phyloP scores from a whole-genome alignment of 192 early-diverging fungal genomes.

The Entomortierella beljakovae region DNA sequence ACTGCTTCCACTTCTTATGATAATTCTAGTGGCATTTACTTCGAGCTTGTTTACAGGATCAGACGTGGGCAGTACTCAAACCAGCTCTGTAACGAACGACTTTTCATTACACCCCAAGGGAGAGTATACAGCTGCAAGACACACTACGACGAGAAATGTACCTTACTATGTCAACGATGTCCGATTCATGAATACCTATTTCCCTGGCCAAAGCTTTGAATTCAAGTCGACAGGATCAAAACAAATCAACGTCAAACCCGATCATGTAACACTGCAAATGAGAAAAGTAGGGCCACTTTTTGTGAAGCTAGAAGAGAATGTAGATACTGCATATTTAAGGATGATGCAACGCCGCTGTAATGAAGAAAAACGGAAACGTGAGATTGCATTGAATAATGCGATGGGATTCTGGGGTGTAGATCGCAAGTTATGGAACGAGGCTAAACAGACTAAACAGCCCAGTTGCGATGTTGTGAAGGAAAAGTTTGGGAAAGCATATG shows the following conservation, averaged over 20 bases:
- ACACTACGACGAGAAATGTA: slow-evolving; percentile 71
- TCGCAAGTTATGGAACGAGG: slow-evolving; percentile 69
- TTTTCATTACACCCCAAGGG: slow-evolving; percentile 73
- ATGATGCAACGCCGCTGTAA: slow-evolving; percentile 74
- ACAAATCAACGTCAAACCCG: slow-evolving; percentile 25
- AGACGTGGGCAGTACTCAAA: slow-evolving; percentile 2
- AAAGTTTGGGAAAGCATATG: slow-evolving; percentile 31
- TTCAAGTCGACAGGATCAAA: slow-evolving; percentile 20
- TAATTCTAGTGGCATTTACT: slow-evolving; percentile 81
- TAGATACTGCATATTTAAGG: slow-evolving; percentile 78
- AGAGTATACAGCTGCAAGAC: slow-evolving; percentile 61
- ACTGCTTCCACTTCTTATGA: slow-evolving; percentile 80
- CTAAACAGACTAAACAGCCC: slow-evolving; percentile 69
- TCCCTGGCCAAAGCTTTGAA: slow-evolving; percentile 58
- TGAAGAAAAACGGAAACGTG: slow-evolving; percentile 71
- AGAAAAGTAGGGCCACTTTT: slow-evolving; percentile 30
- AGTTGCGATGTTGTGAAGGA: slow-evolving; percentile 79
- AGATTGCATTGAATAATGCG: slow-evolving; percentile 67
- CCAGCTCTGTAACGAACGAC: slow-evolving; percentile 57
- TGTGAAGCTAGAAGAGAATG: slow-evolving; percentile 56
- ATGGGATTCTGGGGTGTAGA: slow-evolving; percentile 74
- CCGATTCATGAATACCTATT: slow-evolving; percentile 40
- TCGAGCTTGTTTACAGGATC: slow-evolving; percentile 67
- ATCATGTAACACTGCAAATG: slow-evolving; percentile 30
- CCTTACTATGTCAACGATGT: slow-evolving; percentile 83